These are phyloP conservation scores for Boletellus ananiceps DNA, from an alignment of 768 basidiomycete genomes.

Conservation along the genomic window DNA sequence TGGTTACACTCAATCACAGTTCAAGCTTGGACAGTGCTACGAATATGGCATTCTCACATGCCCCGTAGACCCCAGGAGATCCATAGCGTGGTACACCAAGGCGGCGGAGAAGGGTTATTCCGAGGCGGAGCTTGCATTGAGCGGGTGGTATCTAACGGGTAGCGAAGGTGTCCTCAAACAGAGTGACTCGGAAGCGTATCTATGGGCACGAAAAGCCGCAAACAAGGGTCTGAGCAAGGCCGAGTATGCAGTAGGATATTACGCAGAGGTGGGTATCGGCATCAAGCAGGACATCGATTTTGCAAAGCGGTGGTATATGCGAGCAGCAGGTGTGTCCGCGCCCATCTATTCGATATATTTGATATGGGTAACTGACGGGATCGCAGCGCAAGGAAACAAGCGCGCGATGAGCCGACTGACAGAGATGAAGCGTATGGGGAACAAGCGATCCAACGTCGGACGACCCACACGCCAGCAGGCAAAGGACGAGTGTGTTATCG, in stretches of 20 bases:
- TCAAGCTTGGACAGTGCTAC: constrained; percentile 92
- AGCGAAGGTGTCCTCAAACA: constrained; percentile 95
- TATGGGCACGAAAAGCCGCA: constrained; percentile 95
- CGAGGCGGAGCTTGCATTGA: constrained; percentile 92
- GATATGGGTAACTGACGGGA: not conserved
- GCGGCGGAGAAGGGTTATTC: constrained; percentile 95
- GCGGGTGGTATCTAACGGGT: constrained; percentile 97
- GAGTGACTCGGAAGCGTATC: constrained; percentile 96
- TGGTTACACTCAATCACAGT: constrained; percentile 91
- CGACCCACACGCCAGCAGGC: constrained; percentile 93
- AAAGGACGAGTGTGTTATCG: constrained; percentile 88
- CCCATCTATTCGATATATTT: not conserved
- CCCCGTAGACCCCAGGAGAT: constrained; percentile 87
- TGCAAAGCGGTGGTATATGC: constrained; percentile 98
- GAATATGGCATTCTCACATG: constrained; percentile 89
- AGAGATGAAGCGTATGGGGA: constrained; percentile 88
- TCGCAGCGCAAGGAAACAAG: constrained; percentile 92
- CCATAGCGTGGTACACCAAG: constrained; percentile 98
- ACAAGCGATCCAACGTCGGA: constrained; percentile 68
- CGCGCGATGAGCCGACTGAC: constrained; percentile 94
- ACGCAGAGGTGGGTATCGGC: constrained; percentile 96
- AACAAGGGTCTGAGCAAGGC: constrained; percentile 97
- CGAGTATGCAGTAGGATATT: constrained; percentile 98
- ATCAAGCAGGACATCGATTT: constrained; percentile 94
- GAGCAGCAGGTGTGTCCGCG: constrained; percentile 79